A percentile compares a stretch with the other conserved stretches of the same genome.
These are phyloP conservation scores for Aurantiochytrium sp. DNA, from an alignment of 108 stramenopile species.

Conservation along the genomic window DNA sequence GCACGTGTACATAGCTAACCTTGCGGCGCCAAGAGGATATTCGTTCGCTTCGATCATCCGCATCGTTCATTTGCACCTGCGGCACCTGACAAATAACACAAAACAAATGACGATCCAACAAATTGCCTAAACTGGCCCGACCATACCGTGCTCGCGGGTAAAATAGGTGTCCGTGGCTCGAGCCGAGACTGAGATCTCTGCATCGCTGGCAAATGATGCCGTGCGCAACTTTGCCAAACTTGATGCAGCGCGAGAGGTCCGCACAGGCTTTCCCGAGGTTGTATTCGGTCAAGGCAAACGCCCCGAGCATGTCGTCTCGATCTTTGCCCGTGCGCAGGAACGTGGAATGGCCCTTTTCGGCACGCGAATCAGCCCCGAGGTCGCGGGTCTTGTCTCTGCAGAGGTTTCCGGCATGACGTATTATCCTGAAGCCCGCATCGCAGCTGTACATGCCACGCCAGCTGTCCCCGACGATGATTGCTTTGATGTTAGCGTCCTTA, in stretches of 20 bases:
- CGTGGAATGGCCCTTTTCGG: not conserved
- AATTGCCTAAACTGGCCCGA: too few species aligned
- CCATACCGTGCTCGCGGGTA: not conserved
- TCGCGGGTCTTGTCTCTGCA: not conserved
- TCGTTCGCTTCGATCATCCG: too few species aligned
- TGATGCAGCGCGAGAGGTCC: not conserved
- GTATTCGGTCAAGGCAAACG: slow-evolving; percentile 6
- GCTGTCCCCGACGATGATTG: not conserved
- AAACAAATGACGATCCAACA: too few species aligned
- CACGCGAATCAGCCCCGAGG: not conserved
- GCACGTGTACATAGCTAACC: too few species aligned
- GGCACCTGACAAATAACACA: too few species aligned
- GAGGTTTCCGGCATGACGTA: not conserved
- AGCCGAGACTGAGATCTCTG: not conserved
- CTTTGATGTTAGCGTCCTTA: slow-evolving; percentile 60
- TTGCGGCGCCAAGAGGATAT: too few species aligned
- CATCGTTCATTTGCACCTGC: too few species aligned
- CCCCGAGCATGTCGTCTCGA: not conserved
- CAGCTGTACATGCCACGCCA: not conserved
- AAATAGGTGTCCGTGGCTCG: not conserved
- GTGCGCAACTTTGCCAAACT: not conserved
- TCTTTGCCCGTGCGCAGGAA: not conserved
- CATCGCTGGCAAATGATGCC: not conserved
- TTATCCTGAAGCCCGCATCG: not conserved
- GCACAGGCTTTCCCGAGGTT: slow-evolving; percentile 9